Conservation (phyloP, 2,329 filamentous ascomycete species). For the Botryotinia narcissicola region DNA sequence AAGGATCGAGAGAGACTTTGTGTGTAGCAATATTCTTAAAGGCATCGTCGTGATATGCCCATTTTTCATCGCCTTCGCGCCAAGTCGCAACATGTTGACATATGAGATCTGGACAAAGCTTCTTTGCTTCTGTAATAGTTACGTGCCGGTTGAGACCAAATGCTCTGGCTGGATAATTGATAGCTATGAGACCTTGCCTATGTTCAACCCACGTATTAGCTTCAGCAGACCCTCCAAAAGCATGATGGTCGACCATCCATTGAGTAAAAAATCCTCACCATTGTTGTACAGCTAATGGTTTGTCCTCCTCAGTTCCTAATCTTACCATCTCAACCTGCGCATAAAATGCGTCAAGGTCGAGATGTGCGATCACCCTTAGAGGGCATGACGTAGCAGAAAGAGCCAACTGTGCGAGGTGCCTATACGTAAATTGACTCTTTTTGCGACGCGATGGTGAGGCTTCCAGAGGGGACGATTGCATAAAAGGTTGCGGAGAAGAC, state of each 20-base stretch:
- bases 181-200: slow-evolving; percentile 87
- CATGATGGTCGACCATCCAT: background rate
- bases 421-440: slow-evolving; percentile 77
- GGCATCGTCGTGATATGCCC: slow-evolving; percentile 85
- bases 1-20: slow-evolving; percentile 93
- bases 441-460: slow-evolving; percentile 26
- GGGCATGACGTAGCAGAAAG: slow-evolving; percentile 70
- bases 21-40: slow-evolving; percentile 77
- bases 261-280: slow-evolving; percentile 52
- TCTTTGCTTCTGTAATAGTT: slow-evolving; percentile 75
- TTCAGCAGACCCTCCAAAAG: background rate
- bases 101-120: slow-evolving; percentile 79
- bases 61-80: slow-evolving; percentile 85
- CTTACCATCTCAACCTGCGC: slow-evolving; percentile 94
- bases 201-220: slow-evolving; percentile 17
- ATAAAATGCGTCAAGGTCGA: slow-evolving; percentile 97
- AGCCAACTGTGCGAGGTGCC: slow-evolving; percentile 74
- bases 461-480: slow-evolving; percentile 45
- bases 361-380: slow-evolving; percentile 81
- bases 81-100: slow-evolving; percentile 94
- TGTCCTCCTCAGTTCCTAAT: slow-evolving; percentile 68
- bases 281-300: slow-evolving; percentile 89
- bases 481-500: slow-evolving; percentile 49
- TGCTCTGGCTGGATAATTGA: slow-evolving; percentile 88
- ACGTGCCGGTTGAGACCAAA: slow-evolving; percentile 80